Evolutionary conservation across 768 basidiomycete species (phyloP).

Genomic region (Leccinum barrowsii): DNA sequence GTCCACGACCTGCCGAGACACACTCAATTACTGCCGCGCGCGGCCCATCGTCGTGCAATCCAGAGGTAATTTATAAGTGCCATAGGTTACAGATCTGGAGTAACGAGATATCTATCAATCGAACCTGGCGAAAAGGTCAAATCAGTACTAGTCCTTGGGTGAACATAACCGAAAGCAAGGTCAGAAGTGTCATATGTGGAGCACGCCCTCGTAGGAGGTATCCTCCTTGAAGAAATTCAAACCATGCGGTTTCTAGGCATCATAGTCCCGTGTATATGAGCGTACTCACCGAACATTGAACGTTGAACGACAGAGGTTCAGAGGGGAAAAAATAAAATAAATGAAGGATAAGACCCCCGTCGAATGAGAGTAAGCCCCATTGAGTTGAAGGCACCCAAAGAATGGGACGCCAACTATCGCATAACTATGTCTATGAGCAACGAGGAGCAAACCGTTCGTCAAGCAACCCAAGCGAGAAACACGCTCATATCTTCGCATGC

Average conservation of each 20-base stretch:
- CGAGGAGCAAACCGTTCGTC: conserved; percentile 40
- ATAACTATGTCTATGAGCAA: conserved; percentile 91
- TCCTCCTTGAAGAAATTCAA: conserved; percentile 96
- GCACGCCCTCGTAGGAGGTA: conserved; percentile 63
- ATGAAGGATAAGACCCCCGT: conserved; percentile 33
- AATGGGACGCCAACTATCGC: conserved; percentile 57
- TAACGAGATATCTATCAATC: background rate
- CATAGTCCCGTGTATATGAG: conserved; percentile 37
- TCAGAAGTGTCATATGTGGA: conserved; percentile 68
- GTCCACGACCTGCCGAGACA: background rate
- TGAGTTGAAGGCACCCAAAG: conserved; percentile 58
- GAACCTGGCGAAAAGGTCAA: background rate
- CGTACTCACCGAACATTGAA: conserved; percentile 24
- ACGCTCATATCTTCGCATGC: conserved; percentile 78
- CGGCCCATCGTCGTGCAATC: background rate
- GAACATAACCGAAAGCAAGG: background rate
- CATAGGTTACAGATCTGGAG: background rate
- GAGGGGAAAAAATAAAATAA: conserved; percentile 45
- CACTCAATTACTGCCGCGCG: background rate
- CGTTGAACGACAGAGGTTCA: conserved; percentile 51
- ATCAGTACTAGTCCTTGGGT: conserved; percentile 8
- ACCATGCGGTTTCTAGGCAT: conserved; percentile 46
- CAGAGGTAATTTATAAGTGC: background rate
- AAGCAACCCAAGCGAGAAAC: conserved; percentile 43
- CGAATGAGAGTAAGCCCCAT: conserved; percentile 90